These are phyloP conservation scores for Acorus calamus DNA, from an alignment of 106 monocot genomes.

Conservation along the genomic window DNA sequence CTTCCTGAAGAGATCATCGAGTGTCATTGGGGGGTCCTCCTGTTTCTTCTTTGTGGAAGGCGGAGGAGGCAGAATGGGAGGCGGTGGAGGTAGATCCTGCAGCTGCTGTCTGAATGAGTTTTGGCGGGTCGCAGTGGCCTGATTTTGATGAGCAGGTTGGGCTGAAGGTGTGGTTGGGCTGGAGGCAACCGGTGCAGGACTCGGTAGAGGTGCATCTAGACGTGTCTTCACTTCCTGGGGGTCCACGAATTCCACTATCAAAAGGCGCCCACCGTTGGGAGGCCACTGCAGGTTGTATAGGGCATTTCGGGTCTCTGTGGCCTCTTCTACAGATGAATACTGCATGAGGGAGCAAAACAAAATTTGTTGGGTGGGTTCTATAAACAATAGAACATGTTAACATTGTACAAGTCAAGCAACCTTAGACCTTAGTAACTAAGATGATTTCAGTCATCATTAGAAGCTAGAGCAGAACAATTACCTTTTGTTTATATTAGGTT, in stretches of 20 bases:
- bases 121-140: slow-evolving; percentile 8
- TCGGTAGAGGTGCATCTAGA: slow-evolving; percentile 35
- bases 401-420: too few species aligned
- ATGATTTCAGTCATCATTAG: too few species aligned
- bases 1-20: slow-evolving; percentile 89
- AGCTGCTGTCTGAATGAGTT: slow-evolving; percentile 16
- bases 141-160: slow-evolving; percentile 7
- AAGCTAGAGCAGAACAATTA: too few species aligned
- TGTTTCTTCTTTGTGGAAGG: slow-evolving; percentile 32
- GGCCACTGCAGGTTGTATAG: slow-evolving; percentile 93
- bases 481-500: too few species aligned
- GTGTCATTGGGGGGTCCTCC: slow-evolving; percentile 53
- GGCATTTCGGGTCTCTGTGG: slow-evolving; percentile 61
- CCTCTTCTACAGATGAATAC: slow-evolving; percentile 75
- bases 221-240: slow-evolving; percentile 56
- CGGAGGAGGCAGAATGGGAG: slow-evolving; percentile 23
- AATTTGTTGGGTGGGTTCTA: neutral
- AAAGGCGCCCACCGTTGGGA: slow-evolving; percentile 62
- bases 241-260: slow-evolving; percentile 72
- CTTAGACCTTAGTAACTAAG: too few species aligned
- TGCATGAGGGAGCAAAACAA: slow-evolving; percentile 11
- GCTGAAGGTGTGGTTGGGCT: slow-evolving; percentile 22
- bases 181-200: slow-evolving; percentile 41
- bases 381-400: too few species aligned
- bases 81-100: slow-evolving; percentile 21